Conservation (phyloP, 225 moss, liverwort and hornwort genomes). For the Sphagnum tenellum region DNA sequence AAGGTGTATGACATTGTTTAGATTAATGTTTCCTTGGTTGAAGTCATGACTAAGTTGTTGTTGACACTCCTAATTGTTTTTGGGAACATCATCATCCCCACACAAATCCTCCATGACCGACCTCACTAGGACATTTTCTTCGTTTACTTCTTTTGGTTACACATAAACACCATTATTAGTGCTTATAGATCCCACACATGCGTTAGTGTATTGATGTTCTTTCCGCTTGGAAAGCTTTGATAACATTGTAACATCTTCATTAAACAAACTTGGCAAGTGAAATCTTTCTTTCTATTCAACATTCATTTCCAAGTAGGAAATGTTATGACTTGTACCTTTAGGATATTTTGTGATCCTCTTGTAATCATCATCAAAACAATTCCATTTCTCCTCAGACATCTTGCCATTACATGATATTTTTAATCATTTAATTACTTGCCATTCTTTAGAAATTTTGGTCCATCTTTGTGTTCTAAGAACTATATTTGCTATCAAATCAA, state of each 20-base stretch:
- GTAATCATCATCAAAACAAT: background rate
- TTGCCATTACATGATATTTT: background rate
- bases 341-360: background rate
- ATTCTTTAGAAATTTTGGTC: background rate
- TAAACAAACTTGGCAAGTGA: no score
- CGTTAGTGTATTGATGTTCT: background rate
- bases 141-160: no score
- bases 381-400: background rate
- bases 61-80: no score
- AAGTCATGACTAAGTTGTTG: no score
- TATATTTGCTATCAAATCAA: background rate
- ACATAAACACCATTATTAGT: background rate
- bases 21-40: no score
- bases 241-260: background rate
- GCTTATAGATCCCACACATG: background rate
- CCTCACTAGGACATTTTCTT: no score
- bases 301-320: background rate
- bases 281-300: no score
- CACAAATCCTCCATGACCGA: no score
- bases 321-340: background rate
- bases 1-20: no score
- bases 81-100: no score
- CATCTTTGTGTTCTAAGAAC: background rate
- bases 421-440: background rate
- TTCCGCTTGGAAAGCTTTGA: background rate